Percentiles rank a stretch among this genome's conserved stretches.
These are phyloP conservation scores for Leccinum imitatum DNA, from an alignment of 768 basidiomycete species.

Conservation along the genomic window DNA sequence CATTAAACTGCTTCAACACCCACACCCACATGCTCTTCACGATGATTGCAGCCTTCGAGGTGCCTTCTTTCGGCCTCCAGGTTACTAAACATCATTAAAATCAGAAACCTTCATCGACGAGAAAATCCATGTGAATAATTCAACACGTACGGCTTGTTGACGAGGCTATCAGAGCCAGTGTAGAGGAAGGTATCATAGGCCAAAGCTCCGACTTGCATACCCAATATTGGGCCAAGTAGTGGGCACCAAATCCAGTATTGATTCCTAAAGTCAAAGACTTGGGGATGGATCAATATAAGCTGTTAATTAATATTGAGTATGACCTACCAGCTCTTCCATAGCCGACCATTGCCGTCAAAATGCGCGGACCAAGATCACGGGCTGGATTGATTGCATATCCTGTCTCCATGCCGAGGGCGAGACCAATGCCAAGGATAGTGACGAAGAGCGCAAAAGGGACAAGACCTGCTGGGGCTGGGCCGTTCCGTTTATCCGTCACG, in stretches of 20 bases:
- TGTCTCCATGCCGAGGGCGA: constrained; percentile 62
- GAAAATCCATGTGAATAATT: background rate
- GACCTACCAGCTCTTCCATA: constrained; percentile 48
- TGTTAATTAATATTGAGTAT: background rate
- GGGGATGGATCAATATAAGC: background rate
- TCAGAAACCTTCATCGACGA: background rate
- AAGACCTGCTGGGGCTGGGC: constrained; percentile 47
- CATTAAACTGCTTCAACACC: constrained; percentile 12
- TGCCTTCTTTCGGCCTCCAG: constrained; percentile 16
- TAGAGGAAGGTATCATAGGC: constrained; percentile 61
- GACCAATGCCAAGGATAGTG: constrained; percentile 56
- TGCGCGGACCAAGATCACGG: constrained; percentile 67
- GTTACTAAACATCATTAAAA: constrained; percentile 9
- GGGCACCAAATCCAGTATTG: constrained; percentile 80
- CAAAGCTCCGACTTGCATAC: constrained; percentile 52
- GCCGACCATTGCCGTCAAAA: constrained; percentile 72
- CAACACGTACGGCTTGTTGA: constrained; percentile 50
- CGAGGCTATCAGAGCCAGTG: constrained; percentile 51
- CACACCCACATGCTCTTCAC: background rate
- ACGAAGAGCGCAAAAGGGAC: constrained; percentile 57
- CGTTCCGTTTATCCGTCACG: constrained; percentile 52
- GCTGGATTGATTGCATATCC: constrained; percentile 69
- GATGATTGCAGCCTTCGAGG: constrained; percentile 10
- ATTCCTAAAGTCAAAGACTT: constrained; percentile 34
- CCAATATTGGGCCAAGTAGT: constrained; percentile 56